Percentiles rank a stretch among this genome's conserved stretches.
These are phyloP conservation scores for Rhododendron kiyosumense DNA, from an alignment of 148 eudicot species.

Conservation along the genomic window DNA sequence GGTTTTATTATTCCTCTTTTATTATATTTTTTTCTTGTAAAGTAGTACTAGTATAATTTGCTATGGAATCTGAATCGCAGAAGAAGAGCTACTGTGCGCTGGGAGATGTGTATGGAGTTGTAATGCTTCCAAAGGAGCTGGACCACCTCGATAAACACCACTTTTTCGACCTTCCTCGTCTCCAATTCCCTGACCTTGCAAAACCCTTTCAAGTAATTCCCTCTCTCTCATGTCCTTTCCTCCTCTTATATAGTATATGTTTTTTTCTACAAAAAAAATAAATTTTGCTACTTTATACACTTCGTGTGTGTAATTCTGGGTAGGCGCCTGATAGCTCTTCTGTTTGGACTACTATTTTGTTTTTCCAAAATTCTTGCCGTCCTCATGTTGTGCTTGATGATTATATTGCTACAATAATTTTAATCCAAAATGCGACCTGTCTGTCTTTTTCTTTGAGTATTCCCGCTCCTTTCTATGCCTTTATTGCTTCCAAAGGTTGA, in stretches of 20 bases:
- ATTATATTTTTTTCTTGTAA: not conserved
- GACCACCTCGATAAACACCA: slow-evolving; percentile 28
- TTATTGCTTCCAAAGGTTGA: not conserved
- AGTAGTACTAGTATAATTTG: not conserved
- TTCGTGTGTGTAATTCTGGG: not conserved
- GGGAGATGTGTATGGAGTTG: slow-evolving; percentile 56
- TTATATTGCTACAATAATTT: not conserved
- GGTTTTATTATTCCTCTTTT: not conserved
- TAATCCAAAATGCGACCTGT: not conserved
- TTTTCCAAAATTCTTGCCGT: not conserved
- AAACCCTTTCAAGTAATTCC: slow-evolving; percentile 31
- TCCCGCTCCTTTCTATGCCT: not conserved
- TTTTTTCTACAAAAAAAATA: not conserved
- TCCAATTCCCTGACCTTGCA: slow-evolving; percentile 43
- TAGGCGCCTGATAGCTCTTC: not conserved
- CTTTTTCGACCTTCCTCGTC: slow-evolving; percentile 31
- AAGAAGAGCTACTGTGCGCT: slow-evolving; percentile 45
- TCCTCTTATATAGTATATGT: not conserved
- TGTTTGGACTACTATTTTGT: not conserved
- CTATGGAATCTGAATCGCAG: slow-evolving; percentile 37
- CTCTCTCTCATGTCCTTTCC: not conserved
- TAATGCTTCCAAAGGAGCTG: slow-evolving; percentile 47
- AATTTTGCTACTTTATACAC: not conserved
- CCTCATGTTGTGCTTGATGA: not conserved
- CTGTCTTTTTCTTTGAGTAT: not conserved